A percentile compares a stretch with the other conserved stretches of the same genome.
These are phyloP conservation scores for Paracoccidioides lutzii DNA, from an alignment of 2,329 filamentous ascomycete species.

Conservation along the genomic window DNA sequence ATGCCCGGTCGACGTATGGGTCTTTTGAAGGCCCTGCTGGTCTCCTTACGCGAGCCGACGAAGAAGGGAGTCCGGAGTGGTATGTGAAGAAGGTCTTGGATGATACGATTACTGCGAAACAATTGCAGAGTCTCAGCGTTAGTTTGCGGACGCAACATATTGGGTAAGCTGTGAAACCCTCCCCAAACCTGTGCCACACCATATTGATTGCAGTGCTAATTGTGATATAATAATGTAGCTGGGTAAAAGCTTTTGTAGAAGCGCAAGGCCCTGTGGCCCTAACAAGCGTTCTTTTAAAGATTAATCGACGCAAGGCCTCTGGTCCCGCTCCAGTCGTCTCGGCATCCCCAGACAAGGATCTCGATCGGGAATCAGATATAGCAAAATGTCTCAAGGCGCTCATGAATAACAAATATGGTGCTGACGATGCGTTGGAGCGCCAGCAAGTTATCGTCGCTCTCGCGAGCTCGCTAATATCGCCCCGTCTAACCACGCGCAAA, in stretches of 20 bases:
- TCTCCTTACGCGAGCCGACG: constrained; percentile 67
- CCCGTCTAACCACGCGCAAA: constrained; percentile 81
- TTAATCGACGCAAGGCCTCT: constrained; percentile 72
- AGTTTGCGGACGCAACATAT: constrained; percentile 93
- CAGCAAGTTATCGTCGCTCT: constrained; percentile 83
- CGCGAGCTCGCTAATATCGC: constrained; percentile 73
- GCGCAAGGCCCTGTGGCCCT: constrained; percentile 93
- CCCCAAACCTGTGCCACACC: not conserved
- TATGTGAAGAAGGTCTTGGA: constrained; percentile 96
- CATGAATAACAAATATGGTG: constrained; percentile 99
- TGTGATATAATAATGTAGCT: constrained; percentile 36
- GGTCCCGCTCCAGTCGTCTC: constrained; percentile 54
- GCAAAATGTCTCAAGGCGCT: constrained; percentile 93
- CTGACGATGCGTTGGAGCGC: constrained; percentile 83
- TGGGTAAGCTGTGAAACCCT: constrained; percentile 30
- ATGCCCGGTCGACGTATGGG: constrained; percentile 57
- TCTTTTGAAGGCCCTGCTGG: constrained; percentile 51
- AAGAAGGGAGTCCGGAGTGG: constrained; percentile 95
- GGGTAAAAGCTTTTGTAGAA: constrained; percentile 94
- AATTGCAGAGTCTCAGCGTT: constrained; percentile 84
- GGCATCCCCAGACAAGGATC: constrained; percentile 56
- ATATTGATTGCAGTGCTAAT: not conserved
- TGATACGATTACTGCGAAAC: constrained; percentile 81
- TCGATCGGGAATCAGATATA: constrained; percentile 91
- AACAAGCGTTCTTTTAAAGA: constrained; percentile 83